A percentile compares a stretch with the other conserved stretches of the same genome.
Conservation (phyloP, 2,329 filamentous ascomycete genomes). For the Fusarium xylarioides region DNA sequence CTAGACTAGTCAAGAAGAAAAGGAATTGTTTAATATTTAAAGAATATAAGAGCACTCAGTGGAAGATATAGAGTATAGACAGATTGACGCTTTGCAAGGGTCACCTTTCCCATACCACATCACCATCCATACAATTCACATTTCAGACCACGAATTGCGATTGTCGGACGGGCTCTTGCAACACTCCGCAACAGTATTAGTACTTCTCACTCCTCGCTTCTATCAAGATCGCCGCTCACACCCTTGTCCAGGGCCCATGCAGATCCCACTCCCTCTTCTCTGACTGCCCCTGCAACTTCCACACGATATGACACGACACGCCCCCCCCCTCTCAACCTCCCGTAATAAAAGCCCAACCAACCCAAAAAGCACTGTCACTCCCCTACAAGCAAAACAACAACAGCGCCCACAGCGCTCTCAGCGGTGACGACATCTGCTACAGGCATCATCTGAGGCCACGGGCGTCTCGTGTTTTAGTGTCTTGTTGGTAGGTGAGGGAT, state of each 20-base stretch:
- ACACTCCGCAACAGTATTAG: constrained; percentile 18
- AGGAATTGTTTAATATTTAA: not conserved
- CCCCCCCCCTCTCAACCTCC: constrained; percentile 15
- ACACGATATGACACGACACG: constrained; percentile 32
- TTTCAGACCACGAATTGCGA: constrained; percentile 21
- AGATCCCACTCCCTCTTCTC: constrained; percentile 20
- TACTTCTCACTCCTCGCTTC: not conserved
- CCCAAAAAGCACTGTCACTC: not conserved
- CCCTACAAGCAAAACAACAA: constrained; percentile 13
- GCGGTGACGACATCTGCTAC: constrained; percentile 33
- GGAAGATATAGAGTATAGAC: too few species aligned
- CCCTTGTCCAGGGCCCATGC: constrained; percentile 18
- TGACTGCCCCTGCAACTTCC: constrained; percentile 4
- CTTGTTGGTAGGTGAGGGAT: not conserved
- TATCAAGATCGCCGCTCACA: constrained; percentile 33
- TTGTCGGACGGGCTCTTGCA: constrained; percentile 20
- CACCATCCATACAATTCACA: constrained; percentile 18
- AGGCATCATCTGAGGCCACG: not conserved
- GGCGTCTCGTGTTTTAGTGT: constrained; percentile 34
- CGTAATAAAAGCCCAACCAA: constrained; percentile 5
- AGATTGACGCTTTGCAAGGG: constrained; percentile 9
- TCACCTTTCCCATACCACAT: constrained; percentile 15
- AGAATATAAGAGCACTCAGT: not conserved
- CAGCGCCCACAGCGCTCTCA: constrained; percentile 4
- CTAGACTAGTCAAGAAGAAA: not conserved